A percentile compares a stretch with the other conserved stretches of the same genome.
phyloP scores from a whole-genome alignment of 352 stramenopile species.

The Pythium folliculosum region DNA sequence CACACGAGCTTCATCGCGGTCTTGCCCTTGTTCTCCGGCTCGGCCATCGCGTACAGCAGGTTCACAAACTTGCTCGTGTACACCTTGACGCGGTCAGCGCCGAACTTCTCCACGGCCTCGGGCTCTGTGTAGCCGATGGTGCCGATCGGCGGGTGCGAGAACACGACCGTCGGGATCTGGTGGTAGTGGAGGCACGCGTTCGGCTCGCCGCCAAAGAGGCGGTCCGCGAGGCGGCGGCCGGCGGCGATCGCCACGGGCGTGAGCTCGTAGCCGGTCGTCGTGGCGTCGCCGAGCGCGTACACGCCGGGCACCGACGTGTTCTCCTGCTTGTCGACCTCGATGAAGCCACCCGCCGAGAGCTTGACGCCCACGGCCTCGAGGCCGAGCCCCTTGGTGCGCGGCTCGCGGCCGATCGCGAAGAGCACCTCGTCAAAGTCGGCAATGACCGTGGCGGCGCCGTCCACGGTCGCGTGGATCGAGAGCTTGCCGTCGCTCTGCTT shows the following conservation, averaged over 20 bases:
- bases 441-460: conserved; percentile 55
- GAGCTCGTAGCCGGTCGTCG: conserved; percentile 82
- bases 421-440: conserved; percentile 58
- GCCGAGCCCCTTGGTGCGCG: conserved; percentile 84
- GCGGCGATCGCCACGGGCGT: conserved; percentile 91
- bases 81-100: conserved; percentile 93
- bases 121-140: conserved; percentile 94
- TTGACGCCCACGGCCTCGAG: conserved; percentile 80
- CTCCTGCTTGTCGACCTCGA: conserved; percentile 91
- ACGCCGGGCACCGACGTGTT: conserved; percentile 87
- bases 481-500: conserved; percentile 88
- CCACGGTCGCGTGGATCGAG: conserved; percentile 57
- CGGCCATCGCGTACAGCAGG: conserved; percentile 92
- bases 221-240: conserved; percentile 88
- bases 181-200: conserved; percentile 89
- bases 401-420: conserved; percentile 84
- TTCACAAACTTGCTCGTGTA: conserved; percentile 97
- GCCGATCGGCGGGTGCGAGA: conserved; percentile 96
- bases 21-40: conserved; percentile 91
- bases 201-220: conserved; percentile 86
- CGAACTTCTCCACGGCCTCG: conserved; percentile 91
- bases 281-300: conserved; percentile 93
- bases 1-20: conserved; percentile 96
- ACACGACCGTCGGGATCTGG: conserved; percentile 96
- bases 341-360: conserved; percentile 75